A percentile compares a stretch with the other conserved stretches of the same genome.
phyloP scores from a whole-genome alignment of 2,329 filamentous ascomycete species.

The Zalaria sp. region DNA sequence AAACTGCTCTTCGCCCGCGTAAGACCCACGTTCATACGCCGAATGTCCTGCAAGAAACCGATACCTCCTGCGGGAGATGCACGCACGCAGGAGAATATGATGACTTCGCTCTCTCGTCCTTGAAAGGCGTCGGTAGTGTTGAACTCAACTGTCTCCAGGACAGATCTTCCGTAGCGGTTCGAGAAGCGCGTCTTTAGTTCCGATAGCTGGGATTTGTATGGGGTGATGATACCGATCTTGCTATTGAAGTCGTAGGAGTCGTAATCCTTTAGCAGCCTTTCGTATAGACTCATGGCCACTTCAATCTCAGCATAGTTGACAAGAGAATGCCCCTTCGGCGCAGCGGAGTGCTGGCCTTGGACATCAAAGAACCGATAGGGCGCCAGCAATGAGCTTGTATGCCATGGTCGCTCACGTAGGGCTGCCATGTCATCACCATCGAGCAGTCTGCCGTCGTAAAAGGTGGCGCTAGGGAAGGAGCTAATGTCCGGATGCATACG shows the following conservation, averaged over 20 bases:
- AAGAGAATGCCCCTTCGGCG: conserved; percentile 74
- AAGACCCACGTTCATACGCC: conserved; percentile 97
- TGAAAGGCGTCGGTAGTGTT: conserved; percentile 98
- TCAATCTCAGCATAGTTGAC: conserved; percentile 80
- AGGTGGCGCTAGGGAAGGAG: conserved; percentile 73
- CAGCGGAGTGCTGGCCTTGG: conserved; percentile 68
- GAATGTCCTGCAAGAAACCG: conserved; percentile 94
- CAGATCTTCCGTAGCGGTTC: conserved; percentile 55
- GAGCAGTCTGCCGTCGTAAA: conserved; percentile 78
- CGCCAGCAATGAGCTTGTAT: conserved; percentile 63
- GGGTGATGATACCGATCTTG: conserved; percentile 94
- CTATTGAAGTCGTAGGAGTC: conserved; percentile 55
- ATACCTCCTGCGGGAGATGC: conserved; percentile 87
- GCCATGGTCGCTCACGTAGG: conserved; percentile 72
- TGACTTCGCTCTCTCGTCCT: conserved; percentile 90
- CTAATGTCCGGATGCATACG: conserved; percentile 99
- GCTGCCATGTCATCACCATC: conserved; percentile 74
- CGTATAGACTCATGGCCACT: conserved; percentile 73
- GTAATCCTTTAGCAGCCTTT: conserved; percentile 61
- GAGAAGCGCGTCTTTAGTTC: conserved; percentile 66
- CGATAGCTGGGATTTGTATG: conserved; percentile 85
- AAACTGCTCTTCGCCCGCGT: conserved; percentile 93
- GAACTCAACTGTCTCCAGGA: conserved; percentile 77
- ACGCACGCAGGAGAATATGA: conserved; percentile 97
- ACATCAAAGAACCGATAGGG: conserved; percentile 98